Base-by-base conservation (phyloP, 495 filamentous ascomycete genomes). In the Chlorociboria aeruginascens region DNA sequence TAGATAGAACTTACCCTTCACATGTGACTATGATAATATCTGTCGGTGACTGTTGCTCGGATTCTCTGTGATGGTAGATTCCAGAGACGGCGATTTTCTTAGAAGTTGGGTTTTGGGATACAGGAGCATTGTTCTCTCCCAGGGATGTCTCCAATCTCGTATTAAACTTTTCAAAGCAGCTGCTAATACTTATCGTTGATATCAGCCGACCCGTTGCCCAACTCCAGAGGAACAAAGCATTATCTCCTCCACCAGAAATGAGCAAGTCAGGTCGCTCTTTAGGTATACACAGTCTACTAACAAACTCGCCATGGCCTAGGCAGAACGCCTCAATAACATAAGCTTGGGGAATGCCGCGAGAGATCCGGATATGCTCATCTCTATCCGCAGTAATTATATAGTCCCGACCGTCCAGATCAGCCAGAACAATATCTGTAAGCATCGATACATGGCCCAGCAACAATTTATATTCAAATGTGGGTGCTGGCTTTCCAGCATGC, bases 321-420 rank as follows among this genome's bases (percentile, higher is more conserved):
- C 89, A 95, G 61, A 82, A 95, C 1, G 70, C 70, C 60, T 97
- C 92, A 61, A 95, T 93, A 50, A 97, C 67, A 58, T 94, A 83
- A 3, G 83, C 69, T 63, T 97, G 86, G 7, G 89, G 88, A 14
- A 79, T 67, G 3, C 81, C 85, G 47, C 92, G 74, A 25, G 90
- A 92, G 8, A 98, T 72, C 45, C 92, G 87, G 56, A 98, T 95
- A 61, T 97, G 93, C 69, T 98, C 92, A 69, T 98, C 92, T 46
- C 92, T 79, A 66, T 98, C 92, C 14, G 81, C 83, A 7, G 89
- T 94, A 52, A 98, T 60, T 51, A 97, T 83, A 61, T 90, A 95
- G 36, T 62, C 69, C 43, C 77, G 66, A 3, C 61, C 60, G 20
- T 66, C 43, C 6, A 57, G 45, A n/a, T 53, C 49, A 4, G 73